Evolutionary conservation across 2,329 filamentous ascomycete species (phyloP).

Genomic region (Ceratocystis papillata): DNA sequence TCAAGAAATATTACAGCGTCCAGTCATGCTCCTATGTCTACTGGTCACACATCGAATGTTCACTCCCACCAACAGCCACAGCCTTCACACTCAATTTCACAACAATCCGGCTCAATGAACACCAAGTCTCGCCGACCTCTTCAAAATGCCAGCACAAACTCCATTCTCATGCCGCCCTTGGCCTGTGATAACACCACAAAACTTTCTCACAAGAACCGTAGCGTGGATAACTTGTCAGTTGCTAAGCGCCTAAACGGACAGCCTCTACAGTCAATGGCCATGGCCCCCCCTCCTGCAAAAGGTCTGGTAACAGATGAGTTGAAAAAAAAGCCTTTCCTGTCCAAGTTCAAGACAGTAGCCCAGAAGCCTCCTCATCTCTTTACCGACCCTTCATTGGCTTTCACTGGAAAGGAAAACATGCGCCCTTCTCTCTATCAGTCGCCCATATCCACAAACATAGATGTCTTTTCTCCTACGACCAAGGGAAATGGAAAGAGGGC

Average conservation of each 20-base stretch:
- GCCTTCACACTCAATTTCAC: neutral
- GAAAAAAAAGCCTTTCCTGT: slow-evolving; percentile 53
- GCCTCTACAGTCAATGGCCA: slow-evolving; percentile 32
- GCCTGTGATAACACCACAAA: slow-evolving; percentile 1
- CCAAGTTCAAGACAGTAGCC: slow-evolving; percentile 47
- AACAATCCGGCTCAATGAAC: neutral
- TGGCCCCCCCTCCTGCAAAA: slow-evolving; percentile 52
- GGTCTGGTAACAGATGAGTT: slow-evolving; percentile 45
- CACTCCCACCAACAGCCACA: slow-evolving; percentile 11
- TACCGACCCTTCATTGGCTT: slow-evolving; percentile 32
- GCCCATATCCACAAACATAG: slow-evolving; percentile 37
- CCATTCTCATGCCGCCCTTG: slow-evolving; percentile 15
- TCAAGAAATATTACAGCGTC: slow-evolving; percentile 35
- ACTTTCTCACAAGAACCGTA: slow-evolving; percentile 17
- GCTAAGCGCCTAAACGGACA: slow-evolving; percentile 17
- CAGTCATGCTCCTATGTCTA: slow-evolving; percentile 48
- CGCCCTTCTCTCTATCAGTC: slow-evolving; percentile 43
- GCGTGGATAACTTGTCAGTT: slow-evolving; percentile 11
- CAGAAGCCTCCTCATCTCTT: slow-evolving; percentile 39
- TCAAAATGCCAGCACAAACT: slow-evolving; percentile 21
- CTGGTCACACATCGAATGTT: slow-evolving; percentile 28
- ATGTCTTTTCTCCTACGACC: slow-evolving; percentile 35
- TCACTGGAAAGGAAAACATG: slow-evolving; percentile 46
- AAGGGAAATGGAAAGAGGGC: slow-evolving; percentile 36
- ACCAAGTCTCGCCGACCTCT: slow-evolving; percentile 21